Evolutionary conservation across 768 basidiomycete species (phyloP).

Genomic region (Mycena olivaceomarginata): DNA sequence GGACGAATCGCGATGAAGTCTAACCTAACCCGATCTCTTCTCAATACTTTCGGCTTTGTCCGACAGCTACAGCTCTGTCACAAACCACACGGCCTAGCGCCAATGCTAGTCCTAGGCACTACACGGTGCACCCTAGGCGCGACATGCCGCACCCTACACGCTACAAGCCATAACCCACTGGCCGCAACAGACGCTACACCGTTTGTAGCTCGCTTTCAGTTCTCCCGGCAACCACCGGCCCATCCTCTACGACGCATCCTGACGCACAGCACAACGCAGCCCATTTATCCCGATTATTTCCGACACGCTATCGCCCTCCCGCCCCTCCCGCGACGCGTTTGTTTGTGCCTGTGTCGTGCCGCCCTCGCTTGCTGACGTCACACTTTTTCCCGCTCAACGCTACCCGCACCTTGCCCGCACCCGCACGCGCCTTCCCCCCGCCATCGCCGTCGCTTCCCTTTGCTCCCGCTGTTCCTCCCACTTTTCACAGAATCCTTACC

Average conservation of each 20-base stretch:
- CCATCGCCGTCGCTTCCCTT: no score
- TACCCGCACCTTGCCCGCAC: no score
- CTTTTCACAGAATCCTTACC: background rate
- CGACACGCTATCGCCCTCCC: no score
- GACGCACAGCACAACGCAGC: no score
- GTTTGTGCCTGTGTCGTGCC: no score
- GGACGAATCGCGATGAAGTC: background rate
- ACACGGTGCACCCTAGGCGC: background rate
- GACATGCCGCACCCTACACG: background rate
- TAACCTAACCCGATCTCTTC: background rate
- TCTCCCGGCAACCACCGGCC: background rate
- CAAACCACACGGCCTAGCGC: background rate
- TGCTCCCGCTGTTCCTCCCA: background rate
- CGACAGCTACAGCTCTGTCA: background rate
- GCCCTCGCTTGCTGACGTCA: no score
- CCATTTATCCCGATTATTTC: no score
- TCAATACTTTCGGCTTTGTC: background rate
- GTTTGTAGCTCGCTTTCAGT: no score
- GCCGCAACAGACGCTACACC: background rate
- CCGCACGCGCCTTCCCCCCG: no score
- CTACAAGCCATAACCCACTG: background rate
- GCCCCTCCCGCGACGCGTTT: no score
- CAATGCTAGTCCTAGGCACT: background rate
- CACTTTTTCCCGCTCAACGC: no score
- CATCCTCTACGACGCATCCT: no score